Evolutionary conservation across 305 asterid species (phyloP).

Genomic region (Fraxinus floribunda): DNA sequence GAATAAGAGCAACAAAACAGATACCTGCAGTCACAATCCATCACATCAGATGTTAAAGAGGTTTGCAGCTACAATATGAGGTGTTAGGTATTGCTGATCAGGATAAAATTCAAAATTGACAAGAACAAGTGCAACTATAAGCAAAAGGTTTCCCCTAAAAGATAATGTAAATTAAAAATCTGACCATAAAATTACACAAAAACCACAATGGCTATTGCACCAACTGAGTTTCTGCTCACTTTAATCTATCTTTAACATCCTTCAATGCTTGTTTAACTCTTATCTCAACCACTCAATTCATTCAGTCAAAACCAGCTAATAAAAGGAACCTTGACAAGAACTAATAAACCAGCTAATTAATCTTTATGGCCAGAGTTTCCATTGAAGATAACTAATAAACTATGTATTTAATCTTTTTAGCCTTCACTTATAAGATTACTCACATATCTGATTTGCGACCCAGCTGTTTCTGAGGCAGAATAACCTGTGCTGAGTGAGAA

Average conservation of each 20-base stretch:
- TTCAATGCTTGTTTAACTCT: background rate
- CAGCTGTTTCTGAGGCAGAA: conserved; percentile 97
- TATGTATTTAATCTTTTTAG: background rate
- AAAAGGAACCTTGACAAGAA: background rate
- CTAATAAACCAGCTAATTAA: background rate
- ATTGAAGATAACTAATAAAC: background rate
- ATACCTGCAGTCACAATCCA: conserved; percentile 54
- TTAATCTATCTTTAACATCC: background rate
- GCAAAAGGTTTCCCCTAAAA: too few relatives aligned
- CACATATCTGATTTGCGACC: conserved; percentile 95
- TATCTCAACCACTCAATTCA: background rate
- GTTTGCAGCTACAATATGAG: background rate
- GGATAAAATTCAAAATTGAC: background rate
- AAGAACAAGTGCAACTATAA: background rate
- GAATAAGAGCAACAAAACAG: conserved; percentile 93
- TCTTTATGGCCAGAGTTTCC: background rate
- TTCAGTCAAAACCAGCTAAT: background rate
- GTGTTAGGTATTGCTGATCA: background rate
- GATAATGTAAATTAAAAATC: background rate
- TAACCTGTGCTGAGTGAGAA: conserved; percentile 90
- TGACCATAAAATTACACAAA: background rate
- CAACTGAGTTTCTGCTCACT: conserved; percentile 6
- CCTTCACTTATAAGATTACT: conserved; percentile 29
- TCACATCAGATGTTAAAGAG: conserved; percentile 11
- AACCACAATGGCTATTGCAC: background rate